Evolutionary conservation across 129 eudicot genomes (phyloP), one percentile per base, ranked within the genome.

Genomic region (Apium graveolens): DNA sequence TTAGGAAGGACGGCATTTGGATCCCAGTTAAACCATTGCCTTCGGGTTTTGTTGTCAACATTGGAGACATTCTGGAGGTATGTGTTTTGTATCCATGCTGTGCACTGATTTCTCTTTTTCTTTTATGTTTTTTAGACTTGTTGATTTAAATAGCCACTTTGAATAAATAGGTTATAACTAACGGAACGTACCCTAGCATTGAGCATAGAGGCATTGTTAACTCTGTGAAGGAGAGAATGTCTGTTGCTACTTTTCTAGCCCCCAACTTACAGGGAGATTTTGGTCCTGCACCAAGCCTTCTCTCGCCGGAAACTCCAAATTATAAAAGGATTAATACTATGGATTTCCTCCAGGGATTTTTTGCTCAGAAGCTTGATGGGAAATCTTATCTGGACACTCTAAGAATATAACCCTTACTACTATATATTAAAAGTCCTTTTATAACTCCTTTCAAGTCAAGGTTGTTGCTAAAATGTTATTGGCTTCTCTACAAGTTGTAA

Each of bases 21-120:
- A 49, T 85, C 18, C 85, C 91, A 0, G 80, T 87, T 76, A 78
- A 37, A n/a, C 85, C 86, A 0, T 83, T 80, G 24, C 83, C 83
- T 26, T 12, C 72, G 51, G 88, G 88, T 20, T 87, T 87, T 78
- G 44, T 85, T 27, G 66, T 86, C 66, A 80, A 82, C 35, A 62
- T 75, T 42, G 84, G 84, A 11, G 89, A 86, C 44, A 74, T 80
- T 49, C n/a, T 84, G 44, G 88, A 85, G 88, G 88, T 85, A 71
- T 37, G 11, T 14, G 3, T 70, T 3, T 70, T 53, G 11, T 53
- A 53, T 53, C n/a, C 5, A 53, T 53, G 62, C 1, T 21, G 9
- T 51, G 5, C 20, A 5, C 2, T 20, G 2, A 20, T 13, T 51
- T 24, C 26, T 51, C 5, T 9, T 0, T 20, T 7, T 37, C 5